Evolutionary conservation across 2,329 filamentous ascomycete species (phyloP), one percentile per base, ranked within the genome.

Genomic region (Diaporthe ampelina): DNA sequence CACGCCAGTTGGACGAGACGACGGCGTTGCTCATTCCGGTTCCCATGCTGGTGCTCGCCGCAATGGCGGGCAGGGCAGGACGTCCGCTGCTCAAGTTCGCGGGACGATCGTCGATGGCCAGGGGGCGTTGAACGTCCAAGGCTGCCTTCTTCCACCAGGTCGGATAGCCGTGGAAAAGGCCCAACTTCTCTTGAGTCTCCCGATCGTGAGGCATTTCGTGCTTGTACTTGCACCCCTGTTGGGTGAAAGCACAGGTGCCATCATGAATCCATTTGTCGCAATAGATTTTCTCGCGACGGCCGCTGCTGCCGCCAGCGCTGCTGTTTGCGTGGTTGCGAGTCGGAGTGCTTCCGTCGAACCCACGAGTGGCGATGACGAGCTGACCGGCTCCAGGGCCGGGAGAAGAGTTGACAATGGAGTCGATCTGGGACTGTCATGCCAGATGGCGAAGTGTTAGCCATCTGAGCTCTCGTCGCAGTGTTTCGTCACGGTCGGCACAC

Each of bases 211-310:
- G 95, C 93, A 98, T 97, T 81, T 97, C 94, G 81, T 98, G 95
- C 84, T 95, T 96, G 86, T 92, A 98, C 77, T 92, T 91, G 85
- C 95, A 98, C 0, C 95, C 95, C 80, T 95, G 92, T 81, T 97
- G 94, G 4, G 90, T 92, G 82, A 94, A 98, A 76, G 93, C 93
- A 81, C 95, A 98, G 57, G 94, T 91, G 26, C 95, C 95, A 74
- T 94, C 92, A 78, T 94, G 92, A 72, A 98, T 92, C 95, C 95
- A 98, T 82, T 96, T 94, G 74, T 95, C 94, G 83, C 95, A 98
- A 82, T 93, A 97, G 32, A 93, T 85, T 81, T 97, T 97, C 74
- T 82, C 81, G 32, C 81, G 81, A 79, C 89, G 90, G 7, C 56
- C 11, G 29, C 37, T 15, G 13, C 10, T 1, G 26, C 13, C 13